These are phyloP conservation scores for Penicillium bialowiezense DNA, from an alignment of 495 filamentous ascomycete species.

Conservation along the genomic window DNA sequence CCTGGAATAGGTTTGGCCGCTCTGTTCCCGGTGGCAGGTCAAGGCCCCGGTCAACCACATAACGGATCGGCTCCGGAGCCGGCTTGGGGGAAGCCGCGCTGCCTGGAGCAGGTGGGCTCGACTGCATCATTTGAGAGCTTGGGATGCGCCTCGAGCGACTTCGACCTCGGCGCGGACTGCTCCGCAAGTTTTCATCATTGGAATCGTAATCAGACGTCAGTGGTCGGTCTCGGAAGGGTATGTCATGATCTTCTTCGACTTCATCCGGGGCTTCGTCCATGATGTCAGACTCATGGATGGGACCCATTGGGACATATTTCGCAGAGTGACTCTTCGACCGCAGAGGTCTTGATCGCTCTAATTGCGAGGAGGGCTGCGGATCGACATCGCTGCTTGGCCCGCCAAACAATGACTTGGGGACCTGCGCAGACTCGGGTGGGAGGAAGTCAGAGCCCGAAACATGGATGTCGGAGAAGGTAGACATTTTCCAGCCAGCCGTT, in stretches of 20 bases:
- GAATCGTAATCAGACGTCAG: slow-evolving; percentile 19
- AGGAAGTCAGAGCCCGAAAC: slow-evolving; percentile 20
- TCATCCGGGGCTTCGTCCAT: slow-evolving; percentile 6
- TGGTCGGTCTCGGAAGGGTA: slow-evolving; percentile 21
- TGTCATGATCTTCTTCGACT: slow-evolving; percentile 22
- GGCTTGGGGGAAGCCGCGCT: neutral
- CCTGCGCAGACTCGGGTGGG: slow-evolving; percentile 37
- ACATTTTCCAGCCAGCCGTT: slow-evolving; percentile 30
- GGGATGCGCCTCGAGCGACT: neutral
- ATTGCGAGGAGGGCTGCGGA: slow-evolving; percentile 20
- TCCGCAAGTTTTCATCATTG: slow-evolving; percentile 24
- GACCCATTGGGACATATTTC: slow-evolving; percentile 20
- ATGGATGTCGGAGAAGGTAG: slow-evolving; percentile 24
- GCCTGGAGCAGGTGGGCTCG: neutral
- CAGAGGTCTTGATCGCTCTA: slow-evolving; percentile 24
- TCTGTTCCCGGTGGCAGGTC: slow-evolving; percentile 23
- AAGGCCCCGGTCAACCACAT: slow-evolving; percentile 21
- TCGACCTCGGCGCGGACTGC: slow-evolving; percentile 13
- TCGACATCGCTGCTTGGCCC: slow-evolving; percentile 37
- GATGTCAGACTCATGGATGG: slow-evolving; percentile 2
- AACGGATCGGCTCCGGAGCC: neutral
- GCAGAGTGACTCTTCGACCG: slow-evolving; percentile 33
- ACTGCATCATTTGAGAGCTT: neutral
- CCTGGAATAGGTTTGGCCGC: slow-evolving; percentile 53
- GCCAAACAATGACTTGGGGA: slow-evolving; percentile 35